Conservation (phyloP, 176 grass and related monocot species). For the Dendrocalamus sinicus region DNA sequence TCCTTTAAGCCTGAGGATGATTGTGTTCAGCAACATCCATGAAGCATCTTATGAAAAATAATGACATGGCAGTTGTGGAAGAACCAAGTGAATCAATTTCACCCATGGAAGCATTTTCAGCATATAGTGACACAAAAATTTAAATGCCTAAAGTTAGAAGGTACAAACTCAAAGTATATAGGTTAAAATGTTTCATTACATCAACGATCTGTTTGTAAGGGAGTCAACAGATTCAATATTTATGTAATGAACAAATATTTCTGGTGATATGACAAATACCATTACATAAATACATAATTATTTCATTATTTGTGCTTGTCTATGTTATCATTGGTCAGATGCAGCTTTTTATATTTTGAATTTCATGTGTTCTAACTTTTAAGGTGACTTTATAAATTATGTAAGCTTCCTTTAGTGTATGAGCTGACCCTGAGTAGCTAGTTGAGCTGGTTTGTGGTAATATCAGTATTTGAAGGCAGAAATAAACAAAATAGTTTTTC, state of each 20-base stretch:
- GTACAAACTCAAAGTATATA: neutral
- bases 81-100: neutral
- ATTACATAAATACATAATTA: too few relatives aligned
- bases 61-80: neutral
- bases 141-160: neutral
- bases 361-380: neutral
- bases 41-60: neutral
- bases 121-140: neutral
- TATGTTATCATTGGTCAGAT: constrained; percentile 23
- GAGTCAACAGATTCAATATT: neutral
- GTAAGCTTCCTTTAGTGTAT: constrained; percentile 2
- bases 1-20: neutral
- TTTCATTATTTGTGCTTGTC: neutral
- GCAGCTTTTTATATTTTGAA: constrained; percentile 11
- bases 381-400: neutral
- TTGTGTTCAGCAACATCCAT: neutral
- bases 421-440: neutral
- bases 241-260: neutral
- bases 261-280: too few relatives aligned
- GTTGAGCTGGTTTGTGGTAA: constrained; percentile 6
- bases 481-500: neutral
- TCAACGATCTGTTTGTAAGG: neutral
- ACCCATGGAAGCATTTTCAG: neutral
- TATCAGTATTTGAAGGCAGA: constrained; percentile 20
- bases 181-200: neutral